Percentiles rank a stretch among this genome's conserved stretches.
phyloP scores from a whole-genome alignment of 2,329 filamentous ascomycete species.

The Colletotrichum horii region DNA sequence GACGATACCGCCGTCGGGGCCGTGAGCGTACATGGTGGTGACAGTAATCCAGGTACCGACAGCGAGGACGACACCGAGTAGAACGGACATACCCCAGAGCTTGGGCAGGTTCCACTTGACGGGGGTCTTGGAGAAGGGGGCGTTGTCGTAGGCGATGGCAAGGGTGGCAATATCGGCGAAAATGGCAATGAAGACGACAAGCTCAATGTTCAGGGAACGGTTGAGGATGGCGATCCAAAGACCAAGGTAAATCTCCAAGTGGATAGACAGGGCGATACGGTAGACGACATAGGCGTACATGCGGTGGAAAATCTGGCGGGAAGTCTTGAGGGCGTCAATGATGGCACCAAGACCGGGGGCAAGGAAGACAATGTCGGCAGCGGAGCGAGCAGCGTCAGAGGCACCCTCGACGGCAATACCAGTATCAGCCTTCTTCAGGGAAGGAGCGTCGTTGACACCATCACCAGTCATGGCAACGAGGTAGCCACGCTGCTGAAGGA shows the following conservation, averaged over 20 bases:
- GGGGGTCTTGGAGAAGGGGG: constrained; percentile 45
- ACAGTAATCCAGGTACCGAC: constrained; percentile 88
- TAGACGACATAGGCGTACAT: constrained; percentile 98
- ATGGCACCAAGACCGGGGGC: constrained; percentile 90
- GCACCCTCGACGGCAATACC: constrained; percentile 94
- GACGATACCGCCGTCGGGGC: constrained; percentile 79
- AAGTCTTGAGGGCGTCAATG: constrained; percentile 91
- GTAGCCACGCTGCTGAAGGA: constrained; percentile 91
- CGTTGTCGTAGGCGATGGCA: constrained; percentile 93
- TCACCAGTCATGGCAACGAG: constrained; percentile 96
- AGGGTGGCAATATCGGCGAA: constrained; percentile 93
- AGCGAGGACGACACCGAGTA: constrained; percentile 82
- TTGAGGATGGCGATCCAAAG: constrained; percentile 92
- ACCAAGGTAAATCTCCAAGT: constrained; percentile 90
- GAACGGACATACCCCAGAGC: constrained; percentile 90
- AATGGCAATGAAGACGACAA: constrained; percentile 93
- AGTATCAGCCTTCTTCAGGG: constrained; percentile 93
- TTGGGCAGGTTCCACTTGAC: constrained; percentile 97
- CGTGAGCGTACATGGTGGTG: constrained; percentile 78
- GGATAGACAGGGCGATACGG: constrained; percentile 89
- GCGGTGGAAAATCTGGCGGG: constrained; percentile 93
- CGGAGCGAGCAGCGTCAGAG: constrained; percentile 88
- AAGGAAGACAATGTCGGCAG: constrained; percentile 93
- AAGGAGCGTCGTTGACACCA: constrained; percentile 92
- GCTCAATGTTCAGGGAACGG: constrained; percentile 80